Evolutionary conservation across 2,329 filamentous ascomycete species (phyloP).

Genomic region (Cytospora mali): DNA sequence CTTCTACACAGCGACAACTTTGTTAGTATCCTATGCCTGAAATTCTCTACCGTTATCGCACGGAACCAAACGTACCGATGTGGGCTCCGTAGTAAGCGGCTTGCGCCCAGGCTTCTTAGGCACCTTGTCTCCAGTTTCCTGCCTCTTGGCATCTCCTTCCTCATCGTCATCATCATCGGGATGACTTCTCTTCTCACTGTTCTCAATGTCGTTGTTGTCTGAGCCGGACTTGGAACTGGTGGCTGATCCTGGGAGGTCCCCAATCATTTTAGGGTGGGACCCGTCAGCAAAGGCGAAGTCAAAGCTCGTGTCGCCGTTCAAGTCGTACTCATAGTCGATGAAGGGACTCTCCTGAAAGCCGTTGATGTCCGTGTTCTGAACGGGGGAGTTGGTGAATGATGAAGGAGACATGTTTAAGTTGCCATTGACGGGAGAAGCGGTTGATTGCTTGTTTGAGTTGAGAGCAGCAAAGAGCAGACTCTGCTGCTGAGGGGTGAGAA

Average conservation of each 20-base stretch:
- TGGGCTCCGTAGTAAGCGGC: slow-evolving; percentile 92
- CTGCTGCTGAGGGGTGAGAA: slow-evolving; percentile 76
- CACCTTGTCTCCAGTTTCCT: slow-evolving; percentile 81
- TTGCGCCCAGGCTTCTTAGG: slow-evolving; percentile 97
- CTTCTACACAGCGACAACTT: slow-evolving; percentile 59
- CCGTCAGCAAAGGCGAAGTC: slow-evolving; percentile 67
- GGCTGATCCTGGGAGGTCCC: slow-evolving; percentile 64
- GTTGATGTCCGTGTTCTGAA: slow-evolving; percentile 48
- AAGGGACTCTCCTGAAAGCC: slow-evolving; percentile 76
- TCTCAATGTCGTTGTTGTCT: slow-evolving; percentile 66
- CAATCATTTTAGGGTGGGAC: slow-evolving; percentile 71
- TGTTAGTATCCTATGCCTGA: slow-evolving; percentile 32
- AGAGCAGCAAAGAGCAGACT: slow-evolving; percentile 75
- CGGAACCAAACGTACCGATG: slow-evolving; percentile 70
- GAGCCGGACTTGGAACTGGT: slow-evolving; percentile 47
- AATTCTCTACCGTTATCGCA: background rate
- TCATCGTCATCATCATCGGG: slow-evolving; percentile 71
- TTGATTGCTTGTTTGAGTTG: slow-evolving; percentile 64
- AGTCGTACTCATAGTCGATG: slow-evolving; percentile 78
- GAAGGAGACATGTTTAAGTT: slow-evolving; percentile 49
- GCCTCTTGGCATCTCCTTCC: slow-evolving; percentile 64
- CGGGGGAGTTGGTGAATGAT: slow-evolving; percentile 53
- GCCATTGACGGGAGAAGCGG: slow-evolving; percentile 41
- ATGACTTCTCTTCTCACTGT: slow-evolving; percentile 73
- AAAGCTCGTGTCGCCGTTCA: slow-evolving; percentile 73